phyloP scores from a whole-genome alignment of 2,329 filamentous ascomycete genomes.

The Emmonsiellopsis sp. region DNA sequence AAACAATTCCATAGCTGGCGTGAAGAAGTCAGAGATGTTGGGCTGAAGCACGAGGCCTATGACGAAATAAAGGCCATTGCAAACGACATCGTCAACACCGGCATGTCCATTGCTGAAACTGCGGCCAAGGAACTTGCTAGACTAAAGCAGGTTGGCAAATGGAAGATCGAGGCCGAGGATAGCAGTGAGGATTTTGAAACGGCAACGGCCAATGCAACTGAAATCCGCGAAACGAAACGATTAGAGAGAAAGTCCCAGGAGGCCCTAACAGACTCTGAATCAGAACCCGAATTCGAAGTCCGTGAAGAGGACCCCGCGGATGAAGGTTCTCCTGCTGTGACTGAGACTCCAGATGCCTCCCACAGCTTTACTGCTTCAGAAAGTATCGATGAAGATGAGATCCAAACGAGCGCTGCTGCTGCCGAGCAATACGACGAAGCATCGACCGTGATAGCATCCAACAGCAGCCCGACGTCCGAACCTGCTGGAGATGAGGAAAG shows the following conservation, averaged over 20 bases:
- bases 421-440: not conserved
- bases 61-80: constrained; percentile 58
- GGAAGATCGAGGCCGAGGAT: constrained; percentile 73
- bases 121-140: constrained; percentile 71
- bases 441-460: not conserved
- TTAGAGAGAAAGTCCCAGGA: not conserved
- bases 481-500: not conserved
- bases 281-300: not conserved
- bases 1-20: constrained; percentile 77
- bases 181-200: constrained; percentile 69
- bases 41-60: constrained; percentile 64
- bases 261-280: not conserved
- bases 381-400: not conserved
- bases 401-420: not conserved
- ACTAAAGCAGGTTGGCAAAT: constrained; percentile 73
- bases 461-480: not conserved
- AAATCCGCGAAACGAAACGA: constrained; percentile 16
- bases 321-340: not conserved
- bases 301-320: not conserved
- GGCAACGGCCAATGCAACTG: constrained; percentile 52
- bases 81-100: constrained; percentile 63
- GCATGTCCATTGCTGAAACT: constrained; percentile 69
- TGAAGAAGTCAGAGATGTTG: constrained; percentile 66
- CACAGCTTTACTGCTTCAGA: not conserved
- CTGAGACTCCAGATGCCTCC: not conserved